These are phyloP conservation scores for Chenopodium quinoa DNA, from an alignment of 148 eudicot genomes.

Conservation along the genomic window DNA sequence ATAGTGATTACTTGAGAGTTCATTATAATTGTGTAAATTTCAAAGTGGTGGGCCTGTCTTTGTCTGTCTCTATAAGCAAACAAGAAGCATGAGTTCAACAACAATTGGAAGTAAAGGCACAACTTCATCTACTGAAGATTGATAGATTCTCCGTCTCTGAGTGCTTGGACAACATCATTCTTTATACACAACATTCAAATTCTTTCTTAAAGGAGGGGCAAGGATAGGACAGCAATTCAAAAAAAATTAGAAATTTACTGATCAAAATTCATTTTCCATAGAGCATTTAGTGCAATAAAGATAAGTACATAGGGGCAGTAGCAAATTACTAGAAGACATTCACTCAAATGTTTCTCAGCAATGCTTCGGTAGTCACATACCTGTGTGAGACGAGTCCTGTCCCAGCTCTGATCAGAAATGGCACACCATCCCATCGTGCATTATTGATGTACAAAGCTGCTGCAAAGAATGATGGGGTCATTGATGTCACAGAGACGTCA, in stretches of 20 bases:
- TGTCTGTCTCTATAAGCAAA: not conserved
- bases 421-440: constrained; percentile 46
- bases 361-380: constrained; percentile 15
- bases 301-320: not conserved
- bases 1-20: not conserved
- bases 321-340: not conserved
- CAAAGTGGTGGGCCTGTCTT: not conserved
- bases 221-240: not conserved
- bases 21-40: not conserved
- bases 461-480: constrained; percentile 37
- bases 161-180: not conserved
- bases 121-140: not conserved
- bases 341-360: not conserved
- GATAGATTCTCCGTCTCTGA: not conserved
- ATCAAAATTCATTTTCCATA: not conserved
- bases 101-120: not conserved
- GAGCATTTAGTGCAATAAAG: not conserved
- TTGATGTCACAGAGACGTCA: constrained; percentile 20
- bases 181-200: not conserved
- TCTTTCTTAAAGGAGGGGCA: not conserved
- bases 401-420: constrained; percentile 39
- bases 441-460: constrained; percentile 39
- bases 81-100: not conserved
- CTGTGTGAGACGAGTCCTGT: constrained; percentile 28
- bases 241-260: no score